Evolutionary conservation across 1,284 basidiomycete genomes (phyloP), one percentile per base, ranked within the genome.

Genomic region (Cutaneotrichosporon sp.): DNA sequence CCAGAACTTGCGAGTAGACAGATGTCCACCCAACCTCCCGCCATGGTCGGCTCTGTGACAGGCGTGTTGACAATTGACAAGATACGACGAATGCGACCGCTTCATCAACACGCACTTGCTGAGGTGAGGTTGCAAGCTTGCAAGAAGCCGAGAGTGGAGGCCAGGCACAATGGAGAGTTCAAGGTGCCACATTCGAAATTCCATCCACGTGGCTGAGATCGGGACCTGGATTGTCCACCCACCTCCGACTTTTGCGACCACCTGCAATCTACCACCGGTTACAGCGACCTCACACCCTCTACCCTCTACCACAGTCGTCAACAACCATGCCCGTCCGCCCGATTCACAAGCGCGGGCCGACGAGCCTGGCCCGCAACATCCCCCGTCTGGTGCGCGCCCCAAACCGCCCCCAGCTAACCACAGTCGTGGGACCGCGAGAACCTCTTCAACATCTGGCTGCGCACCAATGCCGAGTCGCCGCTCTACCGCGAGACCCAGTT

Each of bases 381-480:
- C 78, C 78, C n/a, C 76, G 76, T 54, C 77, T 79, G 78, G 76
- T 77, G 50, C 59, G 75, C 72, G 13, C 16, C 1, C 25, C 25
- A 25, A 4, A 13, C 3, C 29, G 13, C 8, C n/a, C 20, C n/a
- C n/a, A n/a, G 47, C 56, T 60, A 27, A 60, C 56, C 54, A 2
- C 79, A 93, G 91, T 90, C 88, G 79, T 98, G 95, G 95, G 83
- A 83, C 13, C 82, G 84, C 0, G 82, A 82, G 60, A 94, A 93
- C 80, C 81, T 93, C 16, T 93, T 87, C 83, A 91, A 90, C 78
- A 81, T 92, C 54, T 89, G 86, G 84, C 82, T 83, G 66, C 85
- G 89, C 45, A 86, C 87, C 1, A 77, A 82, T 51, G 56, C 65
- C 11, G 71, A 74, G 10, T 84, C 86, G 43, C 73, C 84, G 34